A percentile compares a stretch with the other conserved stretches of the same genome.
These are phyloP conservation scores for Entonaema liquescens DNA, from an alignment of 495 filamentous ascomycete species.

Conservation along the genomic window DNA sequence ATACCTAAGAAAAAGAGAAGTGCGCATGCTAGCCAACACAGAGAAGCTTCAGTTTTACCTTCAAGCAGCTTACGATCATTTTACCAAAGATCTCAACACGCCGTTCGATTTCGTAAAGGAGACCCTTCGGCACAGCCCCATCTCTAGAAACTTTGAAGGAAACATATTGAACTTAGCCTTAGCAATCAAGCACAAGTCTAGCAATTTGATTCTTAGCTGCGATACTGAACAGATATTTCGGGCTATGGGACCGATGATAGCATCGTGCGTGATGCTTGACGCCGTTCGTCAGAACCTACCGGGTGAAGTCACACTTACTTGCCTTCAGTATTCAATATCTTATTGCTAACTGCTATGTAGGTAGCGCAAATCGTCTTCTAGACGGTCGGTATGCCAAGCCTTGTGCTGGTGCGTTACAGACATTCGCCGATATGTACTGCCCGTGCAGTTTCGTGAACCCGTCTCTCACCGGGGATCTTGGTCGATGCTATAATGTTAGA, in stretches of 20 bases:
- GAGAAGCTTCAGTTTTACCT: conserved; percentile 63
- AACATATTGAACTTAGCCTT: conserved; percentile 63
- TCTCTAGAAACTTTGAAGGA: conserved; percentile 60
- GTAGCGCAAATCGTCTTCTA: conserved; percentile 42
- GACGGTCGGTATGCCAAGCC: conserved; percentile 44
- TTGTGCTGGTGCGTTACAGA: conserved; percentile 56
- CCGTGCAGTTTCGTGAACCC: conserved; percentile 55
- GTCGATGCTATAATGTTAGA: conserved; percentile 56
- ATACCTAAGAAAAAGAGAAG: conserved; percentile 48
- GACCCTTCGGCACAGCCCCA: conserved; percentile 55
- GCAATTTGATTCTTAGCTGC: conserved; percentile 32
- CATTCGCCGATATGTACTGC: conserved; percentile 59
- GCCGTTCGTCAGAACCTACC: conserved; percentile 54
- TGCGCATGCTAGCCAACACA: conserved; percentile 58
- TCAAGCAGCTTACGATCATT: conserved; percentile 65
- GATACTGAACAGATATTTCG: conserved; percentile 53
- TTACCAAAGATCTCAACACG: conserved; percentile 57
- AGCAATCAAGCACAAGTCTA: conserved; percentile 50
- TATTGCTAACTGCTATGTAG: conserved; percentile 42
- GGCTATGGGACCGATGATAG: conserved; percentile 60
- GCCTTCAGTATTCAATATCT: neutral
- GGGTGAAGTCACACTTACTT: conserved; percentile 33
- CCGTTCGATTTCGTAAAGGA: conserved; percentile 67
- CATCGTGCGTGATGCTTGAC: conserved; percentile 64
- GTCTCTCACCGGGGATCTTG: conserved; percentile 37